Conservation (phyloP, 495 filamentous ascomycete species). For the Penicillium manginii region DNA sequence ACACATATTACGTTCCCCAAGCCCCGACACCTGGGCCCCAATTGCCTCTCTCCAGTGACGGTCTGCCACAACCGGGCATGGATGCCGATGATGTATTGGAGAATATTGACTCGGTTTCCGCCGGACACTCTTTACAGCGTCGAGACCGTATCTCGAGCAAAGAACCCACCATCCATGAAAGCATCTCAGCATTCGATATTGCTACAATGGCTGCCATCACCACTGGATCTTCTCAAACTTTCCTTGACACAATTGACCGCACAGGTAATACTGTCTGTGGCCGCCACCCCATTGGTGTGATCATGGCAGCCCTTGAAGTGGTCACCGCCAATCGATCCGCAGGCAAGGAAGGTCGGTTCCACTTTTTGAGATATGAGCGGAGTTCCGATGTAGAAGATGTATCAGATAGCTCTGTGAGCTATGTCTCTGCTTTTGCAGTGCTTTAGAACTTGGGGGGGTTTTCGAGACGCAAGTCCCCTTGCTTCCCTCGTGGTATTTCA, state of each 20-base stretch:
- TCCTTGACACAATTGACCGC: conserved; percentile 65
- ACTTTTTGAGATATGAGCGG: conserved; percentile 89
- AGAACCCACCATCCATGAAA: conserved; percentile 74
- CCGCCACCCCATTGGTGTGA: conserved; percentile 90
- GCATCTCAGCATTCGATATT: conserved; percentile 80
- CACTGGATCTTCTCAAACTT: conserved; percentile 68
- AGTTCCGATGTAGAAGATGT: conserved; percentile 75
- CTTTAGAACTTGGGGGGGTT: conserved; percentile 26
- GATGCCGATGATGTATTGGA: conserved; percentile 29
- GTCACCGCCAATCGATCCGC: conserved; percentile 37
- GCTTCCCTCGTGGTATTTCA: not conserved
- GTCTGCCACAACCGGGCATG: conserved; percentile 45
- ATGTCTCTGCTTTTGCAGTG: conserved; percentile 61
- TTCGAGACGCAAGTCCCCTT: not conserved
- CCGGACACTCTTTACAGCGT: conserved; percentile 43
- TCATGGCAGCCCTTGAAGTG: conserved; percentile 84
- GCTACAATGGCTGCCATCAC: conserved; percentile 83
- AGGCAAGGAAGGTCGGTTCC: conserved; percentile 64
- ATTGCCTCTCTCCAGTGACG: conserved; percentile 44
- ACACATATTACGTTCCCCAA: conserved; percentile 75
- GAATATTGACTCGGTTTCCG: conserved; percentile 34
- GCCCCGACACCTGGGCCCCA: conserved; percentile 44
- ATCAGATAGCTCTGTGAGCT: conserved; percentile 90
- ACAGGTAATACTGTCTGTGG: conserved; percentile 96
- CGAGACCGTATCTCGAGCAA: conserved; percentile 41